Evolutionary conservation across 2,329 filamentous ascomycete genomes (phyloP), one percentile per base, ranked within the genome.

Genomic region (Claviceps cyperi): DNA sequence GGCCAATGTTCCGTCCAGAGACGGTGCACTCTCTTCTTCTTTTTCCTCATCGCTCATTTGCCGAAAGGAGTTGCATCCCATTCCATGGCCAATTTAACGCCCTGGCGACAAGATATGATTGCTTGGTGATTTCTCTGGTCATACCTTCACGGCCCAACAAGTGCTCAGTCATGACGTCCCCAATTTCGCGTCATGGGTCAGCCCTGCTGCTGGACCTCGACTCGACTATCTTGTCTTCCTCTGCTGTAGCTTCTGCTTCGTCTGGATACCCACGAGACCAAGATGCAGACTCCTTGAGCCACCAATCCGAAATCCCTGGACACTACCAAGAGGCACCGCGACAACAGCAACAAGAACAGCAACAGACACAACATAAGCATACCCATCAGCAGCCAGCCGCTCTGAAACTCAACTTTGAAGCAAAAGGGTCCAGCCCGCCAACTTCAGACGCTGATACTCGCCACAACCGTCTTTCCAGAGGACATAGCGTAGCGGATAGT

Each of bases 221-320:
- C 43, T 51, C 52, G 47, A 47, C 51, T 21, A 43, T 53, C 40
- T 47, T 52, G 54, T 54, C 50, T 57, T 57, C 48, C 55, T 61
- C 66, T 64, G 66, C 68, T 59, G 65, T 66, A 57, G 60, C 58
- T 46, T 62, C 61, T 65, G 65, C 66, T 55, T 68, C 66, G 60
- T 63, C 64, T 61, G 60, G 64, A 60, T 53, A 60, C 50, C 45
- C 50, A 54, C 50, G 52, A 50, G 39, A 48, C 17, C 15, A 49
- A 22, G 43, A 51, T 15, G 28, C 28, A 32, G 40, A 15, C 35
- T 37, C 46, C 35, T 44, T 32, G 35, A 47, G 49, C 35, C 43
- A 44, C 49, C 49, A 53, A 17, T 48, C 52, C 41, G 46, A 47
- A 21, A 41, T 52, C 47, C 22, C 45, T 8, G n/a, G 43, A 13